Evolutionary conservation across 441 rosid species (phyloP), one percentile per base, ranked within the genome.

Genomic region (Erodium moschatum): DNA sequence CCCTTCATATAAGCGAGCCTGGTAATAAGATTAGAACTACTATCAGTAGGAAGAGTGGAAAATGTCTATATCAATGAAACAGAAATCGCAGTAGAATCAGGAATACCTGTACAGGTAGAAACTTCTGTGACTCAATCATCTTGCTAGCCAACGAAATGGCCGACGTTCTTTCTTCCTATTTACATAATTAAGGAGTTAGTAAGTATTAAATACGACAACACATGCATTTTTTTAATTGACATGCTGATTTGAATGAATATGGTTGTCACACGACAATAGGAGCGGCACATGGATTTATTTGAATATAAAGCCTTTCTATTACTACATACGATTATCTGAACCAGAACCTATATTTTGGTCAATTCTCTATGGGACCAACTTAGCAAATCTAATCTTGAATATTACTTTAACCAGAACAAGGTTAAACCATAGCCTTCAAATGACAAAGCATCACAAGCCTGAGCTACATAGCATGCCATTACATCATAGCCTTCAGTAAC

Each of bases 41-140:
- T 6, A 38, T 38, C 42, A 65, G 74, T 68, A 77, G 72, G 69
- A 70, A 18, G 24, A 35, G 44, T 54, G 8, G 67, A 16, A 52
- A 27, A 15, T 0, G 2, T 2, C 5, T 0, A 64, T 67, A 54
- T 54, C 60, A 16, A 27, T 61, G 31, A 67, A 65, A 64, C 33
- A 74, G 33, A 29, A 69, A 68, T 60, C 1, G 31, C 65, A 58
- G 81, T 7, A 44, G 12, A 52, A 69, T 20, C 67, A 73, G 73
- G 74, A 72, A 56, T 69, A 95, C 99, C 91, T 87, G 99, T 64
- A 84, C 82, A 5, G 97, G 83, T 70, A 81, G 77, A 82, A 87
- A 92, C 85, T 95, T 95, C 83, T 89, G 78, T 70, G 90, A 83
- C 80, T 95, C 97, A 67, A 95, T 82, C 96, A 95, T 90, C 83